A percentile compares a stretch with the other conserved stretches of the same genome.
These are phyloP conservation scores for Cyberlindnera americana DNA, from an alignment of 805 yeast species.

Conservation along the genomic window DNA sequence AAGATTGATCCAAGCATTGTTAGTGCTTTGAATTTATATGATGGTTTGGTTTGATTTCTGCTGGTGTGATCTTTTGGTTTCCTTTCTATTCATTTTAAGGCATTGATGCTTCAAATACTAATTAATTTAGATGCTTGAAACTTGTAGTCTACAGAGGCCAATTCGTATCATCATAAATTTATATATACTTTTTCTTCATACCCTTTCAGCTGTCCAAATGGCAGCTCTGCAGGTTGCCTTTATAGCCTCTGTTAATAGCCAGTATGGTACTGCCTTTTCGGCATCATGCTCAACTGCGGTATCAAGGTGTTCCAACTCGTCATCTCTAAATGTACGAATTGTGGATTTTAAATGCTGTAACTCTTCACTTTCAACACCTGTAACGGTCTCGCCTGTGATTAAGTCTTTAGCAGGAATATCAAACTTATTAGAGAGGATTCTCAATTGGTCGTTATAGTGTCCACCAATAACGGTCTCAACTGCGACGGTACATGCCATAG, in stretches of 20 bases:
- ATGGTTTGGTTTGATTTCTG: constrained; percentile 58
- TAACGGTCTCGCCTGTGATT: constrained; percentile 21
- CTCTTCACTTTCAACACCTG: constrained; percentile 45
- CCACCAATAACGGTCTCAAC: constrained; percentile 98
- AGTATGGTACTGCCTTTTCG: constrained; percentile 88
- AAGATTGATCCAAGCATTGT: constrained; percentile 75
- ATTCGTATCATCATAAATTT: not conserved
- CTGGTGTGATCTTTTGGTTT: not conserved
- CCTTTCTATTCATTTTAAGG: not conserved
- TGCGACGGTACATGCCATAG: constrained; percentile 99
- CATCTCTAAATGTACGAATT: constrained; percentile 81
- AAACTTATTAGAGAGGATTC: constrained; percentile 69
- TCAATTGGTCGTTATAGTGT: constrained; percentile 87
- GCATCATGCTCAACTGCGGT: constrained; percentile 93
- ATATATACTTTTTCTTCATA: constrained; percentile 33
- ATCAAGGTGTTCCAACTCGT: constrained; percentile 90
- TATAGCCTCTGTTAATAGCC: constrained; percentile 82
- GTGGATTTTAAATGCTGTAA: constrained; percentile 52
- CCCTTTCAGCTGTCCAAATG: constrained; percentile 84
- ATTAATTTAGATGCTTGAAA: no score
- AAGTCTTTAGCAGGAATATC: constrained; percentile 39
- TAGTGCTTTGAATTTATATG: constrained; percentile 74
- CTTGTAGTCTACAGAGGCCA: not conserved
- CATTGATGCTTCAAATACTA: no score
- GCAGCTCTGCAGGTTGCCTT: constrained; percentile 84